Percentiles rank a stretch among this genome's conserved stretches.
These are phyloP conservation scores for Verticillium klebahnii DNA, from an alignment of 2,329 filamentous ascomycete genomes.

Conservation along the genomic window DNA sequence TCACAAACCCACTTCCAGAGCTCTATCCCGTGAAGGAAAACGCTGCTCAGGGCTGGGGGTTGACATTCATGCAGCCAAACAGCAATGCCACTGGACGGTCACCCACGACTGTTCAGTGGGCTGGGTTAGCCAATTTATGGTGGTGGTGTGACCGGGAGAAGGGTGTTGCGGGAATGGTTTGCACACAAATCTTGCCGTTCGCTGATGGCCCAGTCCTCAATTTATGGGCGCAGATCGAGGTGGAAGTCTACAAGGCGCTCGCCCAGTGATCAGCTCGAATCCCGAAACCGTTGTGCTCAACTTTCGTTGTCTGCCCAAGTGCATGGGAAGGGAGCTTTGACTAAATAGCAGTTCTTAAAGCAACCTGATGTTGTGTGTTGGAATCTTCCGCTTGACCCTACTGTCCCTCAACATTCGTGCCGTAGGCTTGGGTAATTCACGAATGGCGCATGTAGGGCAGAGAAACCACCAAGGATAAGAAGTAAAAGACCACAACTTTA, in stretches of 20 bases:
- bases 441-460: too few relatives aligned
- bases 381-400: too few relatives aligned
- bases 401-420: too few relatives aligned
- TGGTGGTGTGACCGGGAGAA: slow-evolving; percentile 61
- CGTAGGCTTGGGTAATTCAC: too few relatives aligned
- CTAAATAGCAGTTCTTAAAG: too few relatives aligned
- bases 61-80: slow-evolving; percentile 51
- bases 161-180: slow-evolving; percentile 49
- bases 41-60: slow-evolving; percentile 60
- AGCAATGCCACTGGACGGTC: slow-evolving; percentile 48
- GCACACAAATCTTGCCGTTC: slow-evolving; percentile 47
- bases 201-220: slow-evolving; percentile 34
- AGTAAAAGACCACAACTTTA: too few relatives aligned
- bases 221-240: slow-evolving; percentile 34
- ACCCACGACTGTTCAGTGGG: slow-evolving; percentile 48
- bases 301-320: background rate
- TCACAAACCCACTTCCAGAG: slow-evolving; percentile 43
- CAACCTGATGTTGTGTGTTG: too few relatives aligned
- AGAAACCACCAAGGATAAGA: too few relatives aligned
- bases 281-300: background rate
- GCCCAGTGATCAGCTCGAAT: background rate
- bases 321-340: too few relatives aligned
- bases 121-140: slow-evolving; percentile 54
- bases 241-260: slow-evolving; percentile 26
- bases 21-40: slow-evolving; percentile 40